Evolutionary conservation across 2,329 filamentous ascomycete species (phyloP).

Genomic region (Phyllosticta ampelicida): DNA sequence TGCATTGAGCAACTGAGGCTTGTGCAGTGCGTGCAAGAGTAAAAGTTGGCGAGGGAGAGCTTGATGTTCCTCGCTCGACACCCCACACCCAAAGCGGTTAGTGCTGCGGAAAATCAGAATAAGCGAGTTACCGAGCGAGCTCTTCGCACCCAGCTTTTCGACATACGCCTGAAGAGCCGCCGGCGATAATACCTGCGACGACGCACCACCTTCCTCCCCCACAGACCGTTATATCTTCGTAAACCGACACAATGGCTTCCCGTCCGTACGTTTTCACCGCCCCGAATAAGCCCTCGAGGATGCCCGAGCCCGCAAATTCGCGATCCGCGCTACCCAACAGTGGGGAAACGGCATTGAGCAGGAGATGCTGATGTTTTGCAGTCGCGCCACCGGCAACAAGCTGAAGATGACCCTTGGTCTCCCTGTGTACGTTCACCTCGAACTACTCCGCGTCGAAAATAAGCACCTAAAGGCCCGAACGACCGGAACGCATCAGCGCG

Average conservation of each 20-base stretch:
- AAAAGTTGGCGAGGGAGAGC: background rate
- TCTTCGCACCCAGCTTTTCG: background rate
- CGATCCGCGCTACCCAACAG: background rate
- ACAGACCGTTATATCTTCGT: background rate
- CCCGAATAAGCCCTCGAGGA: background rate
- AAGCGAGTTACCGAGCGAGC: background rate
- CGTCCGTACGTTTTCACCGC: background rate
- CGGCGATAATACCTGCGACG: background rate
- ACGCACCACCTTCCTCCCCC: background rate
- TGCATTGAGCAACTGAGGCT: too few relatives aligned
- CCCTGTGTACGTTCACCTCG: slow-evolving; percentile 70
- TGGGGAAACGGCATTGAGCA: background rate
- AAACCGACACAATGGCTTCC: background rate
- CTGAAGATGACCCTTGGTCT: slow-evolving; percentile 99
- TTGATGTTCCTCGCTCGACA: background rate
- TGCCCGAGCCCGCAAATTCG: background rate
- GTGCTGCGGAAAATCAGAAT: background rate
- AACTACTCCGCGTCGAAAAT: background rate
- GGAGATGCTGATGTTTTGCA: slow-evolving; percentile 26
- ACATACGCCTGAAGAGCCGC: background rate
- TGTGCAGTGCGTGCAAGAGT: too few relatives aligned
- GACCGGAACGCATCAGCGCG: background rate
- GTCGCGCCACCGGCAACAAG: slow-evolving; percentile 91
- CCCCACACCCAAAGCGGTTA: background rate
- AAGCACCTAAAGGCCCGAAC: slow-evolving; percentile 14